Evolutionary conservation across 164 flowering plant species (phyloP), one percentile per base, ranked within the genome.

Genomic region (Vitis riparia): DNA sequence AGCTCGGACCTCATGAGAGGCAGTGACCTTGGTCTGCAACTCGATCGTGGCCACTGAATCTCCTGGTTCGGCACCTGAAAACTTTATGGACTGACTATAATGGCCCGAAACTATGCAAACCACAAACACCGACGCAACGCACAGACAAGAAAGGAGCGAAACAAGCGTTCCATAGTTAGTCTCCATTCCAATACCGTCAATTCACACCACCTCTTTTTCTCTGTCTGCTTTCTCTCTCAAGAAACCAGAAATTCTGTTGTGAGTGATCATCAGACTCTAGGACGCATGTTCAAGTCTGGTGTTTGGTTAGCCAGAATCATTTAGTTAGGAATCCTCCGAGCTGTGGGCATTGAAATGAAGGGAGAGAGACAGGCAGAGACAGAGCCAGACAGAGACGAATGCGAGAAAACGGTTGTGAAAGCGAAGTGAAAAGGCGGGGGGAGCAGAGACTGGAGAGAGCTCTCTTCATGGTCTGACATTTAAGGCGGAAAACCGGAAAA

Each of bases 1-100:
- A 14, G 68, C 68, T 55, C 37, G 71, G 69, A 62, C 37, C 14
- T 68, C 66, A 65, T 74, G 65, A 23, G 66, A 23, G 19, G 51
- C 10, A 3, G 23, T n/a, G 17, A 68, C 29, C 52, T 52, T 68
- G 29, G 66, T 66, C 51, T 59, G 74, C 61, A 77, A 63, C 69
- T 75, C 66, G 3, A 13, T 27, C n/a, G 9, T 57, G 3, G 65
- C 52, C 1, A 50, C n/a, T 1, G 71, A 10, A 17, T 13, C 44
- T 7, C 30, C 71, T 8, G 51, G 27, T 32, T 10, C 68, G 3
- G 65, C 50, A 66, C 23, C 57, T 14, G 67, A 61, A 29, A 49
- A 56, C 11, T 19, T 48, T 12, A 32, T 47, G 51, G 53, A 23
- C 13, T 51, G 3, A n/a, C 51, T 9, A 6, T 44, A 32, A 62